Conservation (phyloP, 1,284 basidiomycete species). For the Uromyces viciae-fabae region DNA sequence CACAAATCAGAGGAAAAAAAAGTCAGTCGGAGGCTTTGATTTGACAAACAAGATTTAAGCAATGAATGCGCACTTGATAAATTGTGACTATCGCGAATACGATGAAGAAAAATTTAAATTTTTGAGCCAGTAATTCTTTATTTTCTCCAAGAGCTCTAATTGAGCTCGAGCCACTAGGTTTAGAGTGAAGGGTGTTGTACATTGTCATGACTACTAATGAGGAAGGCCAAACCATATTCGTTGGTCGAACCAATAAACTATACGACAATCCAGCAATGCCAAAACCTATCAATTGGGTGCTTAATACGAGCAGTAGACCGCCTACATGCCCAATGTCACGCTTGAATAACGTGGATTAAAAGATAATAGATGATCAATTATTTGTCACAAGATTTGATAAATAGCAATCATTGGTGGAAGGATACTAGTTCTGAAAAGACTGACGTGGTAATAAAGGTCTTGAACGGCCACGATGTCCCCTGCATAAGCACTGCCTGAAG, state of each 20-base stretch:
- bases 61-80: too few relatives aligned
- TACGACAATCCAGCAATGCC: constrained; percentile 59
- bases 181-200: constrained; percentile 53
- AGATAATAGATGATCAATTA: constrained; percentile 56
- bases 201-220: constrained; percentile 55
- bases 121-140: constrained; percentile 1
- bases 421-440: neutral
- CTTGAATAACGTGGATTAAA: constrained; percentile 54
- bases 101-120: constrained; percentile 29
- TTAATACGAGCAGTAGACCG: constrained; percentile 58
- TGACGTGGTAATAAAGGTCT: constrained; percentile 32
- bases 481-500: constrained; percentile 57
- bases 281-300: constrained; percentile 61
- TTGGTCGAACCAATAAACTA: constrained; percentile 52
- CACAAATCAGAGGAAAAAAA: neutral
- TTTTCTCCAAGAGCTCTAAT: neutral
- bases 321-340: constrained; percentile 51
- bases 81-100: constrained; percentile 23
- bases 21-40: neutral
- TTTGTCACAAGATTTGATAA: constrained; percentile 54
- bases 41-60: too few relatives aligned
- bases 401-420: constrained; percentile 24
- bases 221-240: constrained; percentile 53
- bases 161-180: neutral
- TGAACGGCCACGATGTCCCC: constrained; percentile 53